These are phyloP conservation scores for Pseudonectria foliicola DNA, from an alignment of 2,329 filamentous ascomycete species.

Conservation along the genomic window DNA sequence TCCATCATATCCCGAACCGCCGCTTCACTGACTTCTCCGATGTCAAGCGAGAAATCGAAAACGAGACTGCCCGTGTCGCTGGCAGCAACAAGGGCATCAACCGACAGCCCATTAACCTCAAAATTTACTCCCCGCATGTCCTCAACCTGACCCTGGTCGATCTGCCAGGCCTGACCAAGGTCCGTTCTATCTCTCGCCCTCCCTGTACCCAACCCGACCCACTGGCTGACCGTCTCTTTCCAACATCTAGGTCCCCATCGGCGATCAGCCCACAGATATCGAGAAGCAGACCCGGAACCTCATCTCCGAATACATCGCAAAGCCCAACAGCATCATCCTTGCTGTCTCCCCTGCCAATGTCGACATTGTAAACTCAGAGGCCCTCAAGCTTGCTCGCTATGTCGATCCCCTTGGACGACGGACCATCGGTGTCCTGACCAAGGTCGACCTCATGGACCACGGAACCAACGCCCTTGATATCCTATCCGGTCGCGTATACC, in stretches of 20 bases:
- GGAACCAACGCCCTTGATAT: constrained; percentile 97
- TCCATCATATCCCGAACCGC: constrained; percentile 86
- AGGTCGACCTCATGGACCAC: constrained; percentile 97
- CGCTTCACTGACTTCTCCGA: constrained; percentile 86
- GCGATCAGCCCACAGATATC: constrained; percentile 94
- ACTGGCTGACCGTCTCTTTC: constrained; percentile 13
- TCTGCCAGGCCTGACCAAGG: constrained; percentile 91
- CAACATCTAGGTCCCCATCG: constrained; percentile 70
- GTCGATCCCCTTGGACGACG: constrained; percentile 90
- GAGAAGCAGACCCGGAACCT: constrained; percentile 97
- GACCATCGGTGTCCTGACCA: constrained; percentile 95
- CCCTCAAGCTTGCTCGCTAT: constrained; percentile 91
- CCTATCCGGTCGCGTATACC: constrained; percentile 93
- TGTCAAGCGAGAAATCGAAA: constrained; percentile 94
- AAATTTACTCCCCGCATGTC: constrained; percentile 96
- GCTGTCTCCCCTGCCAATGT: constrained; percentile 97
- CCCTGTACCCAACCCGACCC: constrained; percentile 9
- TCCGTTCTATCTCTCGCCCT: constrained; percentile 28
- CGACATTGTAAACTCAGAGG: constrained; percentile 96
- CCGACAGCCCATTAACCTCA: constrained; percentile 93
- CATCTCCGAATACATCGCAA: constrained; percentile 97
- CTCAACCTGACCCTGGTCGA: constrained; percentile 95
- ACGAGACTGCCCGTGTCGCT: constrained; percentile 83
- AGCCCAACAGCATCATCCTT: constrained; percentile 96
- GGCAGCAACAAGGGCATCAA: constrained; percentile 99